Conservation (phyloP, 108 stramenopile species). For the Conticribra guillardii region DNA sequence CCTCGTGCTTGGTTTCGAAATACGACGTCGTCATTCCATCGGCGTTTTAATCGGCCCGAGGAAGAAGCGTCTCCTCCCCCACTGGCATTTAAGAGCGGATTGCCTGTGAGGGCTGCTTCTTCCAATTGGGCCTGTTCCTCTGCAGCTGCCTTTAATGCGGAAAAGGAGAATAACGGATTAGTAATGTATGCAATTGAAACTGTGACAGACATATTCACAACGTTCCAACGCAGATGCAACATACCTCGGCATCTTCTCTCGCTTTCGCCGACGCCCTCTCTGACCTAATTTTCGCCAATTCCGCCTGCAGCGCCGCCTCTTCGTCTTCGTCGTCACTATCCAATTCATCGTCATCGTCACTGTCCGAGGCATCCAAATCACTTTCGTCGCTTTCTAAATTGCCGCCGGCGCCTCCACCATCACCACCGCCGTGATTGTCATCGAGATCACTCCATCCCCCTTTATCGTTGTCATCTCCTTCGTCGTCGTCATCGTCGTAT, state of each 20-base stretch:
- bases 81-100: conserved; percentile 85
- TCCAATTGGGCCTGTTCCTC: conserved; percentile 76
- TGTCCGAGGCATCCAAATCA: conserved; percentile 71
- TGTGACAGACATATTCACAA: background rate
- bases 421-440: conserved; percentile 21
- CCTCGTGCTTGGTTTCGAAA: conserved; percentile 95
- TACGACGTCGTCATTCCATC: conserved; percentile 98
- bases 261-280: conserved; percentile 84
- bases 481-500: conserved; percentile 65
- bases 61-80: conserved; percentile 13
- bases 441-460: conserved; percentile 63
- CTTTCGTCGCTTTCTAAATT: conserved; percentile 46
- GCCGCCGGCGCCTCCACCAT: background rate
- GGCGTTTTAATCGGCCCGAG: conserved; percentile 75
- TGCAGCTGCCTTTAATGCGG: conserved; percentile 57
- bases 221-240: background rate
- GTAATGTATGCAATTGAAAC: too few relatives aligned
- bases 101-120: conserved; percentile 86
- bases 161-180: too few relatives aligned
- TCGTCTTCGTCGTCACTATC: conserved; percentile 93
- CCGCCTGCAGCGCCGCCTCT: conserved; percentile 89
- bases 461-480: conserved; percentile 43
- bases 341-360: conserved; percentile 57
- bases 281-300: conserved; percentile 88
- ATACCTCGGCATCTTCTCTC: conserved; percentile 73